phyloP scores from a whole-genome alignment of 2,329 filamentous ascomycete genomes.

The Penicillium fuscoglaucum region DNA sequence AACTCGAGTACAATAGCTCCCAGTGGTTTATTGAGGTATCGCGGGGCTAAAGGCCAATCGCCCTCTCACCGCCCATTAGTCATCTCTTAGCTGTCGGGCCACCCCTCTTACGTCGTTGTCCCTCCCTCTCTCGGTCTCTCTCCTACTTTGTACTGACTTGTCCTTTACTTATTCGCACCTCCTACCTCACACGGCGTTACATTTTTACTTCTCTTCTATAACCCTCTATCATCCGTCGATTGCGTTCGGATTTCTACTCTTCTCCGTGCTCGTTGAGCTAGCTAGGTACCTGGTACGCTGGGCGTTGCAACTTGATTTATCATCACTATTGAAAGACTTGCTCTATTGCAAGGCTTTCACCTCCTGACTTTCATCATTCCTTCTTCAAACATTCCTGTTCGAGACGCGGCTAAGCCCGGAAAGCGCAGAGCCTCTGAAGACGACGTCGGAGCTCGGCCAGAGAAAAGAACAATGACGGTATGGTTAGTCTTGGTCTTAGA shows the following conservation, averaged over 20 bases:
- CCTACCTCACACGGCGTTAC: constrained; percentile 6
- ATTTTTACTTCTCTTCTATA: constrained; percentile 11
- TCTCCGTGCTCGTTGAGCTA: constrained; percentile 16
- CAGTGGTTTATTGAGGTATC: neutral
- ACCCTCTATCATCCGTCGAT: constrained; percentile 4
- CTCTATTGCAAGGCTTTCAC: constrained; percentile 44
- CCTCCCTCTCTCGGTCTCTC: constrained; percentile 15
- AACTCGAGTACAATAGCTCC: constrained; percentile 1
- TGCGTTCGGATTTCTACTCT: constrained; percentile 14
- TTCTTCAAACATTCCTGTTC: constrained; percentile 45
- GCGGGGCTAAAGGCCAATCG: constrained; percentile 8
- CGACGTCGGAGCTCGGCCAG: constrained; percentile 48
- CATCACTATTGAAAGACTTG: constrained; percentile 44
- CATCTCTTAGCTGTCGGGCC: constrained; percentile 21
- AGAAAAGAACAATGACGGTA: constrained; percentile 57
- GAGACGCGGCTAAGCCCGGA: constrained; percentile 50
- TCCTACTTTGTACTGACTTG: constrained; percentile 10
- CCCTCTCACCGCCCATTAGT: constrained; percentile 12
- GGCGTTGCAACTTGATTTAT: constrained; percentile 30
- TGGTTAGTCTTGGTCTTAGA: constrained; percentile 21
- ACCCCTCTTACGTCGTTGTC: constrained; percentile 31
- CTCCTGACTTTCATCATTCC: constrained; percentile 42
- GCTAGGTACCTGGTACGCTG: constrained; percentile 31
- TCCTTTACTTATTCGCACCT: constrained; percentile 19
- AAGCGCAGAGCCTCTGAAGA: constrained; percentile 54